These are phyloP conservation scores for Phragmites australis DNA, from an alignment of 176 grass and related monocot genomes.

Conservation along the genomic window DNA sequence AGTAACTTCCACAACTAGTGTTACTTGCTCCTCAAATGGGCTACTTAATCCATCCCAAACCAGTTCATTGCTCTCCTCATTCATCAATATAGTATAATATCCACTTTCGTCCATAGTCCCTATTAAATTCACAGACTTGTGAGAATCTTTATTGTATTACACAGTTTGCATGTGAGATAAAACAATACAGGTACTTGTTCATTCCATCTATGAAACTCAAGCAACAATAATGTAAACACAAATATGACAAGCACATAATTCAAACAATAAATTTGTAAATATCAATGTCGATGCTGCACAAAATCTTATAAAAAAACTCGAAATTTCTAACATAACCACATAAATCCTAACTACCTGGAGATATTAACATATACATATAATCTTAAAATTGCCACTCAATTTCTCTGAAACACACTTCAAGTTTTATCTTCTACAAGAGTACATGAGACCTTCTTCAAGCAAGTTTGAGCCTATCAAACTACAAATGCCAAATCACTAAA, in stretches of 20 bases:
- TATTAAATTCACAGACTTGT: too few relatives aligned
- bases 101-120: too few relatives aligned
- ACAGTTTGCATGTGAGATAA: neutral
- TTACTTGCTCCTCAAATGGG: too few relatives aligned
- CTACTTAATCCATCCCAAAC: too few relatives aligned
- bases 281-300: neutral
- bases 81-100: too few relatives aligned
- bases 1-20: too few relatives aligned
- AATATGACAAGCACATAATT: too few relatives aligned
- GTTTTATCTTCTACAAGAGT: neutral
- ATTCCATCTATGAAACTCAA: too few relatives aligned
- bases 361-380: too few relatives aligned
- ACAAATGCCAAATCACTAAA: constrained; percentile 6
- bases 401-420: neutral
- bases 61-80: too few relatives aligned
- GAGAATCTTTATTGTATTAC: neutral
- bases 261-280: neutral
- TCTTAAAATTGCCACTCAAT: neutral
- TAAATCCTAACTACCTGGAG: neutral
- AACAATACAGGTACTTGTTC: too few relatives aligned
- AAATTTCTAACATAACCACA: neutral
- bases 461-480: neutral
- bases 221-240: too few relatives aligned
- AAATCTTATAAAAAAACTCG: constrained; percentile 13
- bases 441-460: neutral